Conservation (phyloP, 768 basidiomycete species). For the Mycena vulgaris region DNA sequence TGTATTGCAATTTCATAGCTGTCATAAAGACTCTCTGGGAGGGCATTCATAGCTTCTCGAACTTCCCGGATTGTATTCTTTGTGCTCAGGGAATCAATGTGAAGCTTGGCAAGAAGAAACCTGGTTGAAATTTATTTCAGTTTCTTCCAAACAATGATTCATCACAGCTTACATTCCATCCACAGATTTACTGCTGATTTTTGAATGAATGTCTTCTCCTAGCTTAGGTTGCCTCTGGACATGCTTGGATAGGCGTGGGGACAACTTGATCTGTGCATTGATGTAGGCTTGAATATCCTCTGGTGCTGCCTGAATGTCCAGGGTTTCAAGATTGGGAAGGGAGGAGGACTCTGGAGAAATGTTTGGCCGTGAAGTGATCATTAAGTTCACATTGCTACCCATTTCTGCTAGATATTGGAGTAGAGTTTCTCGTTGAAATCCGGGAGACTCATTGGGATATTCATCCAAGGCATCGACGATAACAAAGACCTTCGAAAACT, state of each 20-base stretch:
- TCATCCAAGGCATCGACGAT: constrained; percentile 1
- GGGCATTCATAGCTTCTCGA: no score
- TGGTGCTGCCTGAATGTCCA: background rate
- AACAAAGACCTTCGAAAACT: constrained; percentile 9
- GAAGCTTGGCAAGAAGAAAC: background rate
- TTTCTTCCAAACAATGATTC: no score
- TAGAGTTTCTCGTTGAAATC: background rate
- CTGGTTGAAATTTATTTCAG: no score
- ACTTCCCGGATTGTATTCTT: no score
- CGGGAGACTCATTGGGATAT: no score
- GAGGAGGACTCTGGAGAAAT: background rate
- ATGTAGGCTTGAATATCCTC: background rate
- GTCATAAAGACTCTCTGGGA: no score
- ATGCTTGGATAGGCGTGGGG: background rate
- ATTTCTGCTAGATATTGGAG: background rate
- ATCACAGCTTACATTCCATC: no score
- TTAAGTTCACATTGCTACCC: background rate
- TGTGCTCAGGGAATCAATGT: background rate
- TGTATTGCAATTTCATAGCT: no score
- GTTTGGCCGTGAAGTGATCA: background rate
- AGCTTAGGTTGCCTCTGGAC: no score
- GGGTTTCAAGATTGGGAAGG: background rate
- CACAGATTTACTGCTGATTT: no score
- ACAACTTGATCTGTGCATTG: background rate
- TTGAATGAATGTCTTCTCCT: no score